Conservation (phyloP, 768 basidiomycete genomes). For the Lactarius tabidus region DNA sequence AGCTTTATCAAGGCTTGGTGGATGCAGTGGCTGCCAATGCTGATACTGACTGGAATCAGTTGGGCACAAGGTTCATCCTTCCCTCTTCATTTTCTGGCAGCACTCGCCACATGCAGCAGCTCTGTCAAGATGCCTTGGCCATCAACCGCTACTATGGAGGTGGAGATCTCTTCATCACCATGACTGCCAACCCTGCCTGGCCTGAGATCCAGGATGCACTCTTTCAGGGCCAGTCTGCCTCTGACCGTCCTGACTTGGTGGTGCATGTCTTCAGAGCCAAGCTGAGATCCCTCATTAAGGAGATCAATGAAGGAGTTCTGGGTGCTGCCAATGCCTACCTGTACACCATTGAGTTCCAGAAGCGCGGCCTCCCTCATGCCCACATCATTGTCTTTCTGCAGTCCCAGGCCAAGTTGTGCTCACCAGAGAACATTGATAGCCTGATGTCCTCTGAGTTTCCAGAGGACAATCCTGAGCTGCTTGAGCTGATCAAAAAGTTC, state of each 20-base stretch:
- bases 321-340: slow-evolving; percentile 42
- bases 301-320: slow-evolving; percentile 40
- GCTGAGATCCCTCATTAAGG: slow-evolving; percentile 32
- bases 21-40: background rate
- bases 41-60: background rate
- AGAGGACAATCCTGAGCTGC: slow-evolving; percentile 39
- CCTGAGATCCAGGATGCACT: slow-evolving; percentile 26
- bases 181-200: slow-evolving; percentile 52
- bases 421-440: slow-evolving; percentile 38
- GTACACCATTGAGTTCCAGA: slow-evolving; percentile 57
- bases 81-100: background rate
- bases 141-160: background rate
- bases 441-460: slow-evolving; percentile 43
- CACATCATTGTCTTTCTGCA: slow-evolving; percentile 47
- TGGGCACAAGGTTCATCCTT: background rate
- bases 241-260: slow-evolving; percentile 47
- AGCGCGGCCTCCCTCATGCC: slow-evolving; percentile 51
- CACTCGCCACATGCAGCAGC: background rate
- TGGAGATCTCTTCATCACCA: slow-evolving; percentile 34
- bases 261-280: slow-evolving; percentile 44
- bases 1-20: background rate
- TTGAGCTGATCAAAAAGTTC: slow-evolving; percentile 36
- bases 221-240: slow-evolving; percentile 29
- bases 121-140: background rate
- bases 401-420: slow-evolving; percentile 32